Evolutionary conservation across 192 early-diverging fungal species (phyloP), one percentile per base, ranked within the genome.

Genomic region (Podila epicladia): DNA sequence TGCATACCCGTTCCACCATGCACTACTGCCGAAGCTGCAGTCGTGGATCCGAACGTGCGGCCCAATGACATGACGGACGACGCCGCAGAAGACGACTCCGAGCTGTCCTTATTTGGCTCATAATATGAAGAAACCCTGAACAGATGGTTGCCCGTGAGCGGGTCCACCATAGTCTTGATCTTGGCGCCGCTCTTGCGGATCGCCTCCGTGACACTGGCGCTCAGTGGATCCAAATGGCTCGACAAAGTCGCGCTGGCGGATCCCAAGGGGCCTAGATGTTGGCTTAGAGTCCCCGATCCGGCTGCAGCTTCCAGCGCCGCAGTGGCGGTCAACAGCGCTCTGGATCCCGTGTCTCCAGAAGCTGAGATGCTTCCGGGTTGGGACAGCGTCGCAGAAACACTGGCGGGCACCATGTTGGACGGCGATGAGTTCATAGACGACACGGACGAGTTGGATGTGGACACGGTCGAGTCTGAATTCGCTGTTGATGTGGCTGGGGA

Each of bases 291-390:
- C 31, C 15, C 59, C 35, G 17, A 17, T 33, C 62, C 68, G 4
- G 71, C 60, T n/a, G 70, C 77, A 13, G 77, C 77, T 12, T 80
- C 77, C 20, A 80, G 32, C 1, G 77, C 77, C 22, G 77, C 77
- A 22, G 77, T 80, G 5, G 77, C 77, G 0, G 71, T 67, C 62
- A 79, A 38, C 4, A 69, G 62, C 2, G 71, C 64, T 32, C 62
- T 57, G 1, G 77, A 64, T 20, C 68, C 75, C 48, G 60, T 66
- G 33, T 28, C 20, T 9, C 68, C 77, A 3, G 77, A 65, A 0
- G 66, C 77, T 20, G 65, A 63, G 0, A 59, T 62, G 8, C 57
- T 61, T 2, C 59, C 66, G 2, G 77, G 67, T 24, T 68, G 76
- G 3, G 71, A 80, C n/a, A 72, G 59, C 48, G 58, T 72, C 9